Percentiles rank a stretch among this genome's conserved stretches.
These are phyloP conservation scores for Aspergillus sparsus DNA, from an alignment of 495 filamentous ascomycete species.

Conservation along the genomic window DNA sequence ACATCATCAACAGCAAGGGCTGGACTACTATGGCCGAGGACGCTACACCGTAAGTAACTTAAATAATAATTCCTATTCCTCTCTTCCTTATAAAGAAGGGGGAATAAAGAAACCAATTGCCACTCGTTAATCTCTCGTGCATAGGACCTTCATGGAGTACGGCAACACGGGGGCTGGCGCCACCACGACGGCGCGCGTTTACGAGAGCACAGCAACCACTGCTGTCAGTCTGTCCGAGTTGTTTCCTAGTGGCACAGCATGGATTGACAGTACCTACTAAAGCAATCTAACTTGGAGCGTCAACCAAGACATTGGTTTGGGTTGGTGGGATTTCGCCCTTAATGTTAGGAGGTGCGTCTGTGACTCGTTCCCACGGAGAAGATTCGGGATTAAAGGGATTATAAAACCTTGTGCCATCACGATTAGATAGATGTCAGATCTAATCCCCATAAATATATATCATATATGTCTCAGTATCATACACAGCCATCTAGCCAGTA, in stretches of 20 bases:
- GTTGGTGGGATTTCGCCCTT: too few species aligned
- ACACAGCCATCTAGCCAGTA: too few species aligned
- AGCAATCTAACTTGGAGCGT: too few species aligned
- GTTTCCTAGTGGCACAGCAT: not conserved
- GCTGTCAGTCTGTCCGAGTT: not conserved
- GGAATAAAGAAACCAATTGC: not conserved
- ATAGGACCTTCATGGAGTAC: not conserved
- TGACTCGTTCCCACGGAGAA: too few species aligned
- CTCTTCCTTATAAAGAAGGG: too few species aligned
- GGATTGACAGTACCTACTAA: not conserved
- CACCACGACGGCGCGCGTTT: not conserved
- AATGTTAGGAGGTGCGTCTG: too few species aligned
- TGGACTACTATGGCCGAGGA: not conserved
- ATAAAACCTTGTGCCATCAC: too few species aligned
- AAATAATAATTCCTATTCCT: not conserved
- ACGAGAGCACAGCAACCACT: not conserved
- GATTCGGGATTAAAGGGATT: too few species aligned
- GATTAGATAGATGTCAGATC: too few species aligned
- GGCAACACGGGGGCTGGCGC: not conserved
- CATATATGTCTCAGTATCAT: too few species aligned
- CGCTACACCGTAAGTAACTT: not conserved
- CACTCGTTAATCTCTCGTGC: not conserved
- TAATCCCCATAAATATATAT: too few species aligned
- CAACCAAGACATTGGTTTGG: too few species aligned
- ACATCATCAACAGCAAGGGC: not conserved